Base-by-base conservation (phyloP, 1,139 yeast genomes). In the Geotrichum fermentans region DNA sequence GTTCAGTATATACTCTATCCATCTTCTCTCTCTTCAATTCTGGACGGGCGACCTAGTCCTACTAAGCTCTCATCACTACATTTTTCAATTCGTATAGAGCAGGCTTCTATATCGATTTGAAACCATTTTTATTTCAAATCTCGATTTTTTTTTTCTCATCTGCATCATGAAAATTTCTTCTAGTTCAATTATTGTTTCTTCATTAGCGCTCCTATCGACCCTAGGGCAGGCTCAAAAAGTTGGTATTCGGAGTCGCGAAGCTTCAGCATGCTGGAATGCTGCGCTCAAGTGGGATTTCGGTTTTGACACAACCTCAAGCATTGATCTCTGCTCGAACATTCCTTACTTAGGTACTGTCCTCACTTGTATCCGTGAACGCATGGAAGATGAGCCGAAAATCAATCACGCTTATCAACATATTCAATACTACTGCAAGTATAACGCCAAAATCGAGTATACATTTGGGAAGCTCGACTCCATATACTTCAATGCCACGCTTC, bases 191-290 rank as follows among this genome's bases (percentile, higher is more conserved):
- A n/a, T n/a, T n/a, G n/a, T n/a, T n/a, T n/a, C n/a, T n/a, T n/a
- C n/a, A n/a, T n/a, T n/a, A n/a, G n/a, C n/a, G n/a, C 10, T 24
- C 8, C 10, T 24, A 10, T 6, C 28, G 6, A 6, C 28, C 10
- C 8, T 24, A 6, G 40, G 17, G 4, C 14, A 6, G 3, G 51
- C 51, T 3, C 54, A 52, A 49, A 52, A 49, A 36, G 54, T 43
- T 4, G 54, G 54, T 2, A 38, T 52, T 20, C 30, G 48, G 30
- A 46, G 51, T 29, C 44, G 40, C 33, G 22, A 32, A 8, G 52
- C 48, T 1, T 35, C 49, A 3, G 54, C 54, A 1, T 52, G 54
- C 40, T 52, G 54, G 54, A 36, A 50, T 14, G 35, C 52, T 5
- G 50, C 54, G n/a, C n/a, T 30, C 11, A 38, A 46, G 22, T 48